phyloP scores from a whole-genome alignment of 169 alveolate species.

The Cryptosporidium meleagridis region DNA sequence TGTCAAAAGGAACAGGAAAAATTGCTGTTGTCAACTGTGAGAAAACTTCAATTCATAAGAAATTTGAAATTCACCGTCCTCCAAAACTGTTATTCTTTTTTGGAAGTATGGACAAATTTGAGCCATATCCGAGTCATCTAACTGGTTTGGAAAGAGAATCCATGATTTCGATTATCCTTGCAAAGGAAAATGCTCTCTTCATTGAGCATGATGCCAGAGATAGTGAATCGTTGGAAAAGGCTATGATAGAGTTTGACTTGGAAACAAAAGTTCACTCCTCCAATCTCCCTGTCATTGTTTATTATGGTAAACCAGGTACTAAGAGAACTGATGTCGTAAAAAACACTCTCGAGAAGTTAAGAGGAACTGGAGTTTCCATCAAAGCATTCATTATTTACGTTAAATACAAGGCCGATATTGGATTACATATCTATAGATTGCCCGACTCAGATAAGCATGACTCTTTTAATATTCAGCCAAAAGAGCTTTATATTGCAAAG shows the following conservation, averaged over 20 bases:
- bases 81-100: conserved; percentile 32
- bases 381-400: conserved; percentile 54
- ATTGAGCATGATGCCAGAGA: conserved; percentile 12
- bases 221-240: conserved; percentile 19
- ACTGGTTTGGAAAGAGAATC: conserved; percentile 14
- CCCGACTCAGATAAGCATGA: conserved; percentile 20
- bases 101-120: background rate
- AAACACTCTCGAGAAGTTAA: background rate
- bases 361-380: conserved; percentile 5
- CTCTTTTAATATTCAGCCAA: background rate
- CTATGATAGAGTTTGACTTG: conserved; percentile 11
- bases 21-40: background rate
- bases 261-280: conserved; percentile 12
- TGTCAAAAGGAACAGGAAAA: conserved; percentile 23
- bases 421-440: conserved; percentile 45
- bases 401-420: conserved; percentile 59
- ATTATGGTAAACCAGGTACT: conserved; percentile 57
- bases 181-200: conserved; percentile 16
- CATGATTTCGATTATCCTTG: conserved; percentile 25
- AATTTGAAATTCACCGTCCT: background rate
- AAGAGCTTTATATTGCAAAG: background rate
- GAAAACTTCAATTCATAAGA: background rate
- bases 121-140: conserved; percentile 24
- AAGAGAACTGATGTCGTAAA: conserved; percentile 33
- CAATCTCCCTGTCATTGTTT: conserved; percentile 26